These are phyloP conservation scores for Aureobasidium sp. DNA, from an alignment of 2,329 filamentous ascomycete species.

Conservation along the genomic window DNA sequence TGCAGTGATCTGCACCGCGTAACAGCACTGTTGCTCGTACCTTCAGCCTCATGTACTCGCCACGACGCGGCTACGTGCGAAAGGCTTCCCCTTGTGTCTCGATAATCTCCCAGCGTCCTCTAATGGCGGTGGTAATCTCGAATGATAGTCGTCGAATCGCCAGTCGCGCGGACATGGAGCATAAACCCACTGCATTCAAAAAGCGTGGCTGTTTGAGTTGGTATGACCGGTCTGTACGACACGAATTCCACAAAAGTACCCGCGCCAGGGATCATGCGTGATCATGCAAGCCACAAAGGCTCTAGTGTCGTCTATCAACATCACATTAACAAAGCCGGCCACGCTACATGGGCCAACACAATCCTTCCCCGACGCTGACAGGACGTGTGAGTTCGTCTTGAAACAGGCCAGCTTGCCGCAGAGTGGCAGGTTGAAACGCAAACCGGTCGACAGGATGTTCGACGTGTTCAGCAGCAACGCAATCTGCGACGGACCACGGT, in stretches of 20 bases:
- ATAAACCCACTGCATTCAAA: neutral
- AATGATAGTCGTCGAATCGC: neutral
- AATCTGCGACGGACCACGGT: neutral
- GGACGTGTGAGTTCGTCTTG: neutral
- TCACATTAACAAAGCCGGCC: slow-evolving; percentile 4
- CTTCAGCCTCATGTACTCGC: neutral
- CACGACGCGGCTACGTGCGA: neutral
- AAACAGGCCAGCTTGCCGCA: neutral
- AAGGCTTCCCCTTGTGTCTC: neutral
- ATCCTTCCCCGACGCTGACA: neutral
- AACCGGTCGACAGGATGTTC: neutral
- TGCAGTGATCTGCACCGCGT: neutral
- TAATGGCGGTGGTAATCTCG: neutral
- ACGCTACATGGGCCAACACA: neutral
- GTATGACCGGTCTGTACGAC: slow-evolving; percentile 4
- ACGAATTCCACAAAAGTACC: neutral
- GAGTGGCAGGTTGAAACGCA: neutral
- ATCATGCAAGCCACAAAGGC: slow-evolving; percentile 10
- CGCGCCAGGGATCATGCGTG: slow-evolving; percentile 3
- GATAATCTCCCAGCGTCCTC: neutral
- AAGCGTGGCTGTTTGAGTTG: neutral
- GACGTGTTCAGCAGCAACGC: neutral
- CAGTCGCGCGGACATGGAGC: neutral
- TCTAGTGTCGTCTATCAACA: slow-evolving; percentile 4
- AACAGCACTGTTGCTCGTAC: neutral